Percentiles rank a stretch among this genome's conserved stretches.
phyloP scores from a whole-genome alignment of 768 basidiomycete genomes.

The Podaxis carcinomalis region DNA sequence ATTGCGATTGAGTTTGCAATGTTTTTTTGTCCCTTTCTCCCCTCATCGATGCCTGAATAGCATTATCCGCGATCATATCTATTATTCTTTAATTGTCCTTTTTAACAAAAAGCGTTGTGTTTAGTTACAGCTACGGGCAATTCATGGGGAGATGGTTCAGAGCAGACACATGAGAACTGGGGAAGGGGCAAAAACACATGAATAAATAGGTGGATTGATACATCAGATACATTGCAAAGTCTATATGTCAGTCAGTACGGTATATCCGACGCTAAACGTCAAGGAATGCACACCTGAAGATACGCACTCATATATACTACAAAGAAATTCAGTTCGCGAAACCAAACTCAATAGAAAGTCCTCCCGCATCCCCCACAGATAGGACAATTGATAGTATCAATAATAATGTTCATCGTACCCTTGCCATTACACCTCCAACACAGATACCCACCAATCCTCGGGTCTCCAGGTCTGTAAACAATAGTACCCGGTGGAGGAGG shows the following conservation, averaged over 20 bases:
- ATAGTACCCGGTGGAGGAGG: constrained; percentile 36
- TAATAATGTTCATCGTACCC: constrained; percentile 47
- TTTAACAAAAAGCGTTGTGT: too few species aligned
- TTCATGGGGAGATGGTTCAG: too few species aligned
- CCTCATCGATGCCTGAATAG: background rate
- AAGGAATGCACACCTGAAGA: background rate
- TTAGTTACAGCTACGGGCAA: too few species aligned
- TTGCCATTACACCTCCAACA: constrained; percentile 66
- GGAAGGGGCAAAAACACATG: too few species aligned
- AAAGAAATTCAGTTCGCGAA: background rate
- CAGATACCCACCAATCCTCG: constrained; percentile 59
- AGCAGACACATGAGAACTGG: too few species aligned
- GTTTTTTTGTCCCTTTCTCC: background rate
- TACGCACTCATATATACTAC: background rate
- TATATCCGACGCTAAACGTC: too few species aligned
- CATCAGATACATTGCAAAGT: too few species aligned
- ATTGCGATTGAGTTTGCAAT: background rate
- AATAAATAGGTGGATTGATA: too few species aligned
- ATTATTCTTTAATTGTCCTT: too few species aligned
- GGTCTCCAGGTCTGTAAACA: constrained; percentile 61
- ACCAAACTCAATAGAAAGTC: constrained; percentile 27
- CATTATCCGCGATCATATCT: too few species aligned
- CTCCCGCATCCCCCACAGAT: constrained; percentile 66
- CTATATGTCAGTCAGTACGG: too few species aligned
- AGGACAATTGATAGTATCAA: constrained; percentile 50